These are phyloP conservation scores for Nicotiana tomentosiformis DNA, from an alignment of 257 asterid species.

Conservation along the genomic window DNA sequence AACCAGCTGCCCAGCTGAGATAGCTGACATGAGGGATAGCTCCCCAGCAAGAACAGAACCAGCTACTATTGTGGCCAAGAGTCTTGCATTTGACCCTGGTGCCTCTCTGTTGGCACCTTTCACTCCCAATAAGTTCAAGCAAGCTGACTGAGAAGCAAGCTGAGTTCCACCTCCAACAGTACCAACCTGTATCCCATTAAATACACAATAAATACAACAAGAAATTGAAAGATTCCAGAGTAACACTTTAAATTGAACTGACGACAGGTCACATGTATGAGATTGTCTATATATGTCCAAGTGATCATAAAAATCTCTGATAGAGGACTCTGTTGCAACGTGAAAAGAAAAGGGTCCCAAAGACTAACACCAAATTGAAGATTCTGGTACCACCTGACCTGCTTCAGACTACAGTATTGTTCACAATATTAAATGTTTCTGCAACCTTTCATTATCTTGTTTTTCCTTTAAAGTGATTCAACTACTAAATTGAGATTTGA, in stretches of 20 bases:
- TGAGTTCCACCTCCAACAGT: slow-evolving; percentile 56
- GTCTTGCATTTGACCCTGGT: slow-evolving; percentile 44
- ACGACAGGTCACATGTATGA: neutral
- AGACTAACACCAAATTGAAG: neutral
- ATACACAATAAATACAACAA: slow-evolving; percentile 1
- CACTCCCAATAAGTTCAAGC: slow-evolving; percentile 45
- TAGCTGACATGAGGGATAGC: slow-evolving; percentile 43
- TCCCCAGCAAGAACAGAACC: slow-evolving; percentile 57
- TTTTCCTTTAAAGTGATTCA: neutral
- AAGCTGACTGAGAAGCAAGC: slow-evolving; percentile 45
- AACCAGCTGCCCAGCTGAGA: slow-evolving; percentile 49
- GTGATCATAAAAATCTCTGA: neutral
- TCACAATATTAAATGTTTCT: neutral
- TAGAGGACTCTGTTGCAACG: neutral
- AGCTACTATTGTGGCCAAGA: slow-evolving; percentile 40
- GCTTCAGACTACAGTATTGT: no score
- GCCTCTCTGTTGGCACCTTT: slow-evolving; percentile 41
- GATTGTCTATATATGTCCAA: neutral
- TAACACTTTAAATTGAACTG: neutral
- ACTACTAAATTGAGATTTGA: neutral
- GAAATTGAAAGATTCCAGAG: neutral
- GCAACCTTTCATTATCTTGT: neutral
- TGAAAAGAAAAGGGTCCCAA: neutral
- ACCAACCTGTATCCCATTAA: slow-evolving; percentile 30
- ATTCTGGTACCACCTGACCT: no score